Evolutionary conservation across 139 green algal genomes (phyloP).

Genomic region (Coccomyxa sp.): DNA sequence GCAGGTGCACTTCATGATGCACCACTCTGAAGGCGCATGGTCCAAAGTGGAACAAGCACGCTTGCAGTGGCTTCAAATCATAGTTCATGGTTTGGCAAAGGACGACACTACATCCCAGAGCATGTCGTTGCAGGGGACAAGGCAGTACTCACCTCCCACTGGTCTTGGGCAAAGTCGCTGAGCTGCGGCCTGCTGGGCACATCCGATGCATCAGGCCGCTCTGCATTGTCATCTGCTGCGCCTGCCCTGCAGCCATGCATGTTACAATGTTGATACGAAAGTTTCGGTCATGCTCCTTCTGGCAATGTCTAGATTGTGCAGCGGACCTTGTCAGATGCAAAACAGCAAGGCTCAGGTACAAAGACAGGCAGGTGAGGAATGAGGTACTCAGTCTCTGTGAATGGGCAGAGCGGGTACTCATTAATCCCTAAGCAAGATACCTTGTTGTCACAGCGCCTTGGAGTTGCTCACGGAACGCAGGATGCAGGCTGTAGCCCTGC

Average conservation of each 20-base stretch:
- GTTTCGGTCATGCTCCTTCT: too few species aligned
- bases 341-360: too few species aligned
- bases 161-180: slow-evolving; percentile 35
- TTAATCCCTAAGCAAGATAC: too few species aligned
- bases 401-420: too few species aligned
- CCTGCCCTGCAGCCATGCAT: background rate
- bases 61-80: too few species aligned
- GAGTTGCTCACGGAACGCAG: slow-evolving; percentile 42
- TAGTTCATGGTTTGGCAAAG: too few species aligned
- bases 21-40: background rate
- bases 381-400: too few species aligned
- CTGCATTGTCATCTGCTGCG: too few species aligned
- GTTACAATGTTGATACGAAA: background rate
- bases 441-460: slow-evolving; percentile 24
- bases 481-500: slow-evolving; percentile 19
- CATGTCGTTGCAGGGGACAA: background rate
- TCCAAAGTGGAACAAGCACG: background rate
- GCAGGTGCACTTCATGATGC: background rate
- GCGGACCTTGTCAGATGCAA: too few species aligned
- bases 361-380: too few species aligned
- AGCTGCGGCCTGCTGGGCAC: slow-evolving; percentile 13
- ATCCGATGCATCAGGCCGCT: background rate
- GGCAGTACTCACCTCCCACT: slow-evolving; percentile 55
- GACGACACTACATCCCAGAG: background rate
- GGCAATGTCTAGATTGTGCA: too few species aligned